Evolutionary conservation across 2,329 filamentous ascomycete species (phyloP), one percentile per base, ranked within the genome.

Genomic region (Didymella pinodella): DNA sequence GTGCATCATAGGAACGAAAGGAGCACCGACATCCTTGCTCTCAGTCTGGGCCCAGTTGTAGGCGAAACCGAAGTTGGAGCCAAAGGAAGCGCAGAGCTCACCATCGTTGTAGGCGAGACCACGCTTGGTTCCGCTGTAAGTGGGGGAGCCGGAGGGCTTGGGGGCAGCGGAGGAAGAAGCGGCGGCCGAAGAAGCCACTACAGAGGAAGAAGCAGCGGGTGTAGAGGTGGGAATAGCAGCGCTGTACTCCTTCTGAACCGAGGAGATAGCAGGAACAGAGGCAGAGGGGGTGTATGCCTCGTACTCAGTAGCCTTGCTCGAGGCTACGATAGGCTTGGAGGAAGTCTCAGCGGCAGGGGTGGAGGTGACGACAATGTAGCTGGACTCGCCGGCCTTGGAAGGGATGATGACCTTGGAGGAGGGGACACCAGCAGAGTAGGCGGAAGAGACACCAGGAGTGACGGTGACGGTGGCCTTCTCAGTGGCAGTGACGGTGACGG

Each of bases 21-120:
- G 80, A 68, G 88, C 70, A 20, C 75, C 72, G 16, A 82, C 78
- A 38, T 79, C 78, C 59, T 78, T 75, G 47, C 59, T 67, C 54
- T 69, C 65, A 38, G 63, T 59, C 28, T 70, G 65, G 44, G 78
- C 86, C 89, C 89, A 92, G 84, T 90, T 90, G 83, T 90, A 90
- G 47, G 78, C 83, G 86, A 88, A 91, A 40, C 78, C 76, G 70
- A 85, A 81, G 59, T 83, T 72, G 48, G 74, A 72, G 46, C 78
- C 69, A 74, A 91, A 88, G 63, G 76, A 68, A 54, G 80, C 77
- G 73, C 84, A 82, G 34, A 89, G 79, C 28, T 65, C 67, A 54
- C 81, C 81, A 31, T 85, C 79, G 77, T 91, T 90, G 84, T 88
- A 92, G 49, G 85, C 85, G 48, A 91, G 77, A 77, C 89, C 89